Evolutionary conservation across 78 protist genomes (phyloP), one percentile per base, ranked within the genome.

Genomic region (Paulinella micropora): DNA sequence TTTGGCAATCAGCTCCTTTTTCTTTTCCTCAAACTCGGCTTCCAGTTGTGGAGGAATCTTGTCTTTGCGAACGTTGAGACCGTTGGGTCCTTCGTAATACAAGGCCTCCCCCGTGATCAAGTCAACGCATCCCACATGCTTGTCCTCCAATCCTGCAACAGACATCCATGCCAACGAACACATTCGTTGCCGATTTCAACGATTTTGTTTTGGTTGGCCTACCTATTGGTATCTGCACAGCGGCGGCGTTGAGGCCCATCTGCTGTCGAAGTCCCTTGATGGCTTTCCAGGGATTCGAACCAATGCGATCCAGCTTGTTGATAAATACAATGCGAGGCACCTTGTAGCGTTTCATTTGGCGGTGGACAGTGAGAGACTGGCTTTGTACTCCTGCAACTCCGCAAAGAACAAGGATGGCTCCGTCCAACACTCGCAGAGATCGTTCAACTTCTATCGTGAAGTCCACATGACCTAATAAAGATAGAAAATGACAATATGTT

Each of bases 401-500:
- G 93, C 97, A 95, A 90, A 97, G 85, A 15, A 79, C 87, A 15
- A 88, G 81, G 39, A 91, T 86, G 32, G 93, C 93, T 37, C 93
- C 93, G 93, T 91, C 93, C 38, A 91, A 87, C 34, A 91, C 93
- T 37, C 91, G 93, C 69, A 91, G 89, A 37, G 92, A 39, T 4
- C 92, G 90, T 86, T 91, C 93, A 23, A 96, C 98, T 85, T 97
- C 99, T n/a, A 97, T 93, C 37, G 99, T 96, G 92, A 97, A 97
- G 93, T 97, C 99, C 39, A 97, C 97, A 95, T 97, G 99, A 34
- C n/a, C n/a, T n/a, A n/a, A n/a, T n/a, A n/a, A n/a, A n/a, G n/a
- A n/a, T n/a, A n/a, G n/a, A 38, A 91, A 91, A n/a, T n/a, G n/a
- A n/a, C n/a, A n/a, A n/a, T n/a, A n/a, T n/a, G n/a, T n/a, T n/a